Evolutionary conservation across 2,329 filamentous ascomycete genomes (phyloP).

Genomic region (Phaeoacremonium minimum): DNA sequence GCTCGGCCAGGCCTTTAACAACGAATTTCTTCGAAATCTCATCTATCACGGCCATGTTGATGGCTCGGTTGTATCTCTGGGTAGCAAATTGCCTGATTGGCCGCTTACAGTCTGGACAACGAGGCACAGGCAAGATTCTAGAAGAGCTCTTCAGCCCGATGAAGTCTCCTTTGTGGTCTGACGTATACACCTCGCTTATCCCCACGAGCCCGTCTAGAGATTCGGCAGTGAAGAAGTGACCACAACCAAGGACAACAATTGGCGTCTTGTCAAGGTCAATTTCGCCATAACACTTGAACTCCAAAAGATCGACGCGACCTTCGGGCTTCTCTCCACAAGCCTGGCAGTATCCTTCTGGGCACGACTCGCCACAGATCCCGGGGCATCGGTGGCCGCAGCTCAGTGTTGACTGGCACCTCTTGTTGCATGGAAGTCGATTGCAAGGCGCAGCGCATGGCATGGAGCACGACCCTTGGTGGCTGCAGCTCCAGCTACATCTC

Average conservation of each 20-base stretch:
- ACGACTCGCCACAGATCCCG: conserved; percentile 60
- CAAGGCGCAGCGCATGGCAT: conserved; percentile 66
- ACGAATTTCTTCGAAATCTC: too few relatives aligned
- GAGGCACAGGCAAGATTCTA: too few relatives aligned
- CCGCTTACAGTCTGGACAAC: too few relatives aligned
- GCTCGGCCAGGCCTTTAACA: too few relatives aligned
- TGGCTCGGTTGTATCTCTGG: too few relatives aligned
- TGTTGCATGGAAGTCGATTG: conserved; percentile 59
- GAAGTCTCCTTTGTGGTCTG: conserved; percentile 28
- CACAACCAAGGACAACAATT: conserved; percentile 58
- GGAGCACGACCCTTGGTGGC: conserved; percentile 23
- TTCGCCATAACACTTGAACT: conserved; percentile 49
- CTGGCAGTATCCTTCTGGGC: conserved; percentile 55
- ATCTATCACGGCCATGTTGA: too few relatives aligned
- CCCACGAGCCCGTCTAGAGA: conserved; percentile 59
- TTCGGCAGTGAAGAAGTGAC: conserved; percentile 56
- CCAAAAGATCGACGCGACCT: conserved; percentile 57
- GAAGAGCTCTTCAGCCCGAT: conserved; percentile 26
- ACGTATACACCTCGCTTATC: conserved; percentile 44
- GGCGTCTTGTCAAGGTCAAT: conserved; percentile 56
- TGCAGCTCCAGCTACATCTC: conserved; percentile 41
- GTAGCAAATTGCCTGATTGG: too few relatives aligned
- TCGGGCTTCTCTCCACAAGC: too few relatives aligned
- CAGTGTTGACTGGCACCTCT: conserved; percentile 49
- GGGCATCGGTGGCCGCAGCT: conserved; percentile 60